Percentiles rank a stretch among this genome's conserved stretches.
These are phyloP conservation scores for Penicillium sp. DNA, from an alignment of 2,329 filamentous ascomycete genomes.

Conservation along the genomic window DNA sequence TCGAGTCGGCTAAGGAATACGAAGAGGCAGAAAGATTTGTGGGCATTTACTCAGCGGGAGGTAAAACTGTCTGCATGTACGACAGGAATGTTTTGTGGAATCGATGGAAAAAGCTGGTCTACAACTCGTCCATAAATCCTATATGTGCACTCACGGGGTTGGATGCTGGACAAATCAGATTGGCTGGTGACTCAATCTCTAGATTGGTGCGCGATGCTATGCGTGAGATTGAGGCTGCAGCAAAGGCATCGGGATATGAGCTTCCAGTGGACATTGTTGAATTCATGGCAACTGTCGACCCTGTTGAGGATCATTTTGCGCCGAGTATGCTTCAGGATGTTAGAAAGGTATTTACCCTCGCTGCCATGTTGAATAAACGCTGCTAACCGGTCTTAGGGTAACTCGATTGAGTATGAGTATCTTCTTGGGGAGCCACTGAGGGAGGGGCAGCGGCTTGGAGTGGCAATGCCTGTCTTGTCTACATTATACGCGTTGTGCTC, in stretches of 20 bases:
- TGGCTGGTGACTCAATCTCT: slow-evolving; percentile 45
- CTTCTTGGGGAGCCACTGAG: not conserved
- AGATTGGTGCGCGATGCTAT: slow-evolving; percentile 55
- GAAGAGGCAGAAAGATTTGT: slow-evolving; percentile 42
- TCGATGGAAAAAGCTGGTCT: slow-evolving; percentile 47
- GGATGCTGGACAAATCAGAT: slow-evolving; percentile 52
- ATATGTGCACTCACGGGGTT: slow-evolving; percentile 54
- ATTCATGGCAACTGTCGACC: not conserved
- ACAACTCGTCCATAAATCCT: slow-evolving; percentile 54
- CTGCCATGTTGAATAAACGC: no score
- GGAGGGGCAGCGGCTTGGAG: not conserved
- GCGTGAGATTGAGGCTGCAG: slow-evolving; percentile 25
- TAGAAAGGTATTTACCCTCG: not conserved
- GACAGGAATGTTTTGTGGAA: slow-evolving; percentile 28
- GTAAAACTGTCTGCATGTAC: slow-evolving; percentile 46
- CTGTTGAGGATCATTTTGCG: not conserved
- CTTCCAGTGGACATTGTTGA: not conserved
- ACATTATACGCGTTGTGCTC: not conserved
- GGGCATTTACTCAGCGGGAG: slow-evolving; percentile 47
- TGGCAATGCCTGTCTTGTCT: not conserved
- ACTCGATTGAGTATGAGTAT: not conserved
- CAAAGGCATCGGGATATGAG: not conserved
- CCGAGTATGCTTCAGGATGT: slow-evolving; percentile 8
- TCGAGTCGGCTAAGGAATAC: slow-evolving; percentile 10
- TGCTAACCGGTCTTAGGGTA: not conserved